phyloP scores from a whole-genome alignment of 1,284 basidiomycete genomes.

The Athelia sp. region DNA sequence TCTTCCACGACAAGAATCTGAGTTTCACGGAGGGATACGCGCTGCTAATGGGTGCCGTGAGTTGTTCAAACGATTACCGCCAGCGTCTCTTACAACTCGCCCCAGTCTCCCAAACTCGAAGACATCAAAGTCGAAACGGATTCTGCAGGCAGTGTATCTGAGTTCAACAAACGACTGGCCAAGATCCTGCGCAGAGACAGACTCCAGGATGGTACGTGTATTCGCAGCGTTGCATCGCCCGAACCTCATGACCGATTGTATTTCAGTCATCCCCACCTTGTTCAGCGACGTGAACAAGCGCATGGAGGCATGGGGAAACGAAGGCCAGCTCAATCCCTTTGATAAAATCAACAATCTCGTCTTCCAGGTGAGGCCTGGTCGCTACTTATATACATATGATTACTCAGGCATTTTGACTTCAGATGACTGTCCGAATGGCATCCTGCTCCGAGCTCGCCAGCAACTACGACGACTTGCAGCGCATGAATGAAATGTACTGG shows the following conservation, averaged over 20 bases:
- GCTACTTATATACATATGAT: too few relatives aligned
- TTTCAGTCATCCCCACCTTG: slow-evolving; percentile 24
- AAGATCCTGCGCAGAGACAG: slow-evolving; percentile 19
- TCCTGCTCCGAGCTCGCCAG: slow-evolving; percentile 30
- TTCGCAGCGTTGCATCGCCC: not conserved
- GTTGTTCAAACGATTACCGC: slow-evolving; percentile 3
- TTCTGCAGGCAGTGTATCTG: slow-evolving; percentile 6
- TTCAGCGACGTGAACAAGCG: slow-evolving; percentile 25
- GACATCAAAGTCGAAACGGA: slow-evolving; percentile 3
- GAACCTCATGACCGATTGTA: not conserved
- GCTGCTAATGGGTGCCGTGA: slow-evolving; percentile 27
- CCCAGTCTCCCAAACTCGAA: not conserved
- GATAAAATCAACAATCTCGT: slow-evolving; percentile 30
- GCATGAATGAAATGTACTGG: slow-evolving; percentile 23
- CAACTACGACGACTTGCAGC: slow-evolving; percentile 18
- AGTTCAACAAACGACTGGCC: slow-evolving; percentile 15
- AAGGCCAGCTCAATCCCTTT: slow-evolving; percentile 29
- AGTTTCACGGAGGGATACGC: slow-evolving; percentile 28
- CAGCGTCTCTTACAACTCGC: not conserved
- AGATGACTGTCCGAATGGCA: slow-evolving; percentile 30
- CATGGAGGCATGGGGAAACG: slow-evolving; percentile 25
- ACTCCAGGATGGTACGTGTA: slow-evolving; percentile 14
- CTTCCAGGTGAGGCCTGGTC: slow-evolving; percentile 35
- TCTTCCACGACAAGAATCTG: slow-evolving; percentile 26
- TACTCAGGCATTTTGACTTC: too few relatives aligned